A percentile compares a stretch with the other conserved stretches of the same genome.
Evolutionary conservation across 768 basidiomycete species (phyloP).

Genomic region (Termitomyces sp.): DNA sequence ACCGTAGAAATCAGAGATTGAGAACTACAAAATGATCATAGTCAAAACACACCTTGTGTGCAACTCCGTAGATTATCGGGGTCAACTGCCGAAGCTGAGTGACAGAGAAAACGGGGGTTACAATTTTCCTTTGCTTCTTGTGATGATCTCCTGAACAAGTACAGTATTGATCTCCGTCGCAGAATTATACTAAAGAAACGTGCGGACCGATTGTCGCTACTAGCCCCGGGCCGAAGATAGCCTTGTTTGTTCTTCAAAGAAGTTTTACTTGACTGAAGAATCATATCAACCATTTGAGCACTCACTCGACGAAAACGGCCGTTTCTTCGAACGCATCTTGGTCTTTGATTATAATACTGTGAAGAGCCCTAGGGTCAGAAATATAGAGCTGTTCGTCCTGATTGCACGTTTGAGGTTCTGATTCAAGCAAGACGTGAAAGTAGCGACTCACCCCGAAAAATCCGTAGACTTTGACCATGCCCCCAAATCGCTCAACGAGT

Average conservation of each 20-base stretch:
- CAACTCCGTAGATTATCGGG: slow-evolving; percentile 38
- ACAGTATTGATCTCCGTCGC: not conserved
- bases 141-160: slow-evolving; percentile 32
- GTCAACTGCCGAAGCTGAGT: slow-evolving; percentile 38
- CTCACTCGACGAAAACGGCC: slow-evolving; percentile 37
- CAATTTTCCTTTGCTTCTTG: slow-evolving; percentile 42
- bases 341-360: slow-evolving; percentile 42
- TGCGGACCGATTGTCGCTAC: slow-evolving; percentile 32
- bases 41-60: slow-evolving; percentile 32
- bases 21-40: not conserved
- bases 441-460: slow-evolving; percentile 36
- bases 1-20: not conserved
- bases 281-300: not conserved
- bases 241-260: slow-evolving; percentile 30
- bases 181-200: not conserved
- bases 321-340: slow-evolving; percentile 44
- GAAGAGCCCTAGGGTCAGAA: slow-evolving; percentile 42
- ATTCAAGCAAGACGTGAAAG: not conserved
- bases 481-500: slow-evolving; percentile 33
- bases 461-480: slow-evolving; percentile 39
- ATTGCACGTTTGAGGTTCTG: not conserved
- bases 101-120: slow-evolving; percentile 41
- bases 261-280: not conserved
- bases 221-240: slow-evolving; percentile 42
- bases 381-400: slow-evolving; percentile 47